Evolutionary conservation across 495 filamentous ascomycete species (phyloP).

Genomic region (Podospora fimiseda): DNA sequence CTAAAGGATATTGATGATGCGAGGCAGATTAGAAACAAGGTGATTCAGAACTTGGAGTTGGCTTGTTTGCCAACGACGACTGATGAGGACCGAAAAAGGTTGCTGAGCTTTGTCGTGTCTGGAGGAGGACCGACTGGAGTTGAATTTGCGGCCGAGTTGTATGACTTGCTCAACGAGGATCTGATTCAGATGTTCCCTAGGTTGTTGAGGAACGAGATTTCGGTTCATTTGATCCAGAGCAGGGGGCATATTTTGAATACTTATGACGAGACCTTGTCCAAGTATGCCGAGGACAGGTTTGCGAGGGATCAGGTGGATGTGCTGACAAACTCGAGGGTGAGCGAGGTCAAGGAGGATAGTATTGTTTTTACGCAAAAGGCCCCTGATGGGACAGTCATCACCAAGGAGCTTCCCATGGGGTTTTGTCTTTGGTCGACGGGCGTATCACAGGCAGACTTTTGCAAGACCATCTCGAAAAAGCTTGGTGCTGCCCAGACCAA

Average conservation of each 20-base stretch:
- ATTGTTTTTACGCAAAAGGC: constrained; percentile 82
- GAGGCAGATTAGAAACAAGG: constrained; percentile 74
- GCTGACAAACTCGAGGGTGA: constrained; percentile 84
- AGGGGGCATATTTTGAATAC: constrained; percentile 94
- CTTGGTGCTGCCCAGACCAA: constrained; percentile 75
- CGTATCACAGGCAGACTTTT: constrained; percentile 80
- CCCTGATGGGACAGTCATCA: constrained; percentile 63
- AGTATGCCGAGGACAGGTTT: constrained; percentile 88
- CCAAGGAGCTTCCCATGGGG: constrained; percentile 90
- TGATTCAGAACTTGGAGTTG: constrained; percentile 87
- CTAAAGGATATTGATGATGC: constrained; percentile 92
- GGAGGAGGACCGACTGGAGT: constrained; percentile 96
- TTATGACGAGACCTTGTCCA: constrained; percentile 90
- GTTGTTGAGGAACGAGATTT: constrained; percentile 91
- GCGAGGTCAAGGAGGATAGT: constrained; percentile 73
- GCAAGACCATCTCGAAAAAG: constrained; percentile 62
- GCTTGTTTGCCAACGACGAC: constrained; percentile 89
- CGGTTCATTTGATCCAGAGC: constrained; percentile 93
- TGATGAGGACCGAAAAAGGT: constrained; percentile 78
- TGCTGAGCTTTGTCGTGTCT: constrained; percentile 90
- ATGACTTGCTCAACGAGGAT: constrained; percentile 94
- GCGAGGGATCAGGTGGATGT: constrained; percentile 85
- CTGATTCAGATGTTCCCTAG: constrained; percentile 74
- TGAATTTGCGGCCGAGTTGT: constrained; percentile 94
- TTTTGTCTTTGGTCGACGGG: constrained; percentile 99